Conservation (phyloP, 306 rosid genomes). For the Nissolia schottii region DNA sequence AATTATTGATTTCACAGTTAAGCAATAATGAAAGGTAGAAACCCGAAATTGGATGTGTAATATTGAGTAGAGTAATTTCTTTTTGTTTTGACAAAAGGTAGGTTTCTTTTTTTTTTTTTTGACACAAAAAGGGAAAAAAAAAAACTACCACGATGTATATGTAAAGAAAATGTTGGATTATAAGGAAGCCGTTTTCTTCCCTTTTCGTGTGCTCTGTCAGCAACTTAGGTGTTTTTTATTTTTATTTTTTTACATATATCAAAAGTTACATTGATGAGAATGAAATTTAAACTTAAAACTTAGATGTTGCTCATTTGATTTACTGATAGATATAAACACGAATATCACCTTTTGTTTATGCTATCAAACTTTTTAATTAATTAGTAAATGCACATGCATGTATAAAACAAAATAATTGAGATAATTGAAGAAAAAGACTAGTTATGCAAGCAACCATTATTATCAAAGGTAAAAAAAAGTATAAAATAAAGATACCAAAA, state of each 20-base stretch:
- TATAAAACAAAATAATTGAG: not conserved
- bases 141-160: not conserved
- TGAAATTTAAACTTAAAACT: too few relatives aligned
- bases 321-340: not conserved
- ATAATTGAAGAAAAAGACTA: not conserved
- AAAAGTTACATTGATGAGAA: too few relatives aligned
- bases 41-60: conserved; percentile 12
- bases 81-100: conserved; percentile 16
- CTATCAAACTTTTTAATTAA: not conserved
- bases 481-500: not conserved
- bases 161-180: not conserved
- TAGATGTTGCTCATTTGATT: not conserved
- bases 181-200: not conserved
- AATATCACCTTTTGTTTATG: not conserved
- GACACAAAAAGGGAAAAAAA: not conserved
- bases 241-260: too few relatives aligned
- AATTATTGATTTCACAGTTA: conserved; percentile 10
- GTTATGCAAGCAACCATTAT: conserved; percentile 21
- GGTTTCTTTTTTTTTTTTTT: not conserved
- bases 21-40: conserved; percentile 10
- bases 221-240: too few relatives aligned
- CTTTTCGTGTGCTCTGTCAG: not conserved
- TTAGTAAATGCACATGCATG: not conserved
- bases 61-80: not conserved
- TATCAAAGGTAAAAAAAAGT: not conserved